Evolutionary conservation across 805 yeast species (phyloP).

Genomic region (Maudiozyma barnettii): DNA sequence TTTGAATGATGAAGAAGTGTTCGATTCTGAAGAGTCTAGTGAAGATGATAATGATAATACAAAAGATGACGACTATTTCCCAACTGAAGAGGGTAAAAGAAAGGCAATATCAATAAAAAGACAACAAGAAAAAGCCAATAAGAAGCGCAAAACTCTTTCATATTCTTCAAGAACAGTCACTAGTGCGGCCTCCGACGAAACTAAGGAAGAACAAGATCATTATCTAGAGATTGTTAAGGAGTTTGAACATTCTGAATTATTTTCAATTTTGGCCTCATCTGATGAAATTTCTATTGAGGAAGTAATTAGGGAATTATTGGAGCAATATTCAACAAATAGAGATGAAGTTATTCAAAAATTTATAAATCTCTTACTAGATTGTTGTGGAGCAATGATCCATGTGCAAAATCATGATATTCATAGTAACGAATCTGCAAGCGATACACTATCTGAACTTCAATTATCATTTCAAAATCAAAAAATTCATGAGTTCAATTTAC

Average conservation of each 20-base stretch:
- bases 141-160: constrained; percentile 2
- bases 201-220: constrained; percentile 18
- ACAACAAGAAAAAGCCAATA: neutral
- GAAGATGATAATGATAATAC: constrained; percentile 4
- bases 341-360: constrained; percentile 48
- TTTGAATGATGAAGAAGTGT: constrained; percentile 9
- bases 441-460: constrained; percentile 67
- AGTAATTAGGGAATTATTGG: constrained; percentile 49
- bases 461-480: constrained; percentile 50
- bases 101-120: constrained; percentile 1
- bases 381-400: constrained; percentile 61
- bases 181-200: neutral
- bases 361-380: constrained; percentile 57
- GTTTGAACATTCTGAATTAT: constrained; percentile 39
- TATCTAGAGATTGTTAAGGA: constrained; percentile 34
- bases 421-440: constrained; percentile 58
- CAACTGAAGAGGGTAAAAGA: constrained; percentile 7
- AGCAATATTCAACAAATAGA: constrained; percentile 36
- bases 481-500: constrained; percentile 60
- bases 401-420: constrained; percentile 69
- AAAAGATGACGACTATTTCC: constrained; percentile 21
- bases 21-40: constrained; percentile 3
- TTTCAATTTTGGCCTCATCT: constrained; percentile 41
- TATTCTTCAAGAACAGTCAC: neutral
- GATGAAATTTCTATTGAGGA: constrained; percentile 43